Base-by-base conservation (phyloP, 1,284 basidiomycete genomes). In the Cryptococcus sp. region DNA sequence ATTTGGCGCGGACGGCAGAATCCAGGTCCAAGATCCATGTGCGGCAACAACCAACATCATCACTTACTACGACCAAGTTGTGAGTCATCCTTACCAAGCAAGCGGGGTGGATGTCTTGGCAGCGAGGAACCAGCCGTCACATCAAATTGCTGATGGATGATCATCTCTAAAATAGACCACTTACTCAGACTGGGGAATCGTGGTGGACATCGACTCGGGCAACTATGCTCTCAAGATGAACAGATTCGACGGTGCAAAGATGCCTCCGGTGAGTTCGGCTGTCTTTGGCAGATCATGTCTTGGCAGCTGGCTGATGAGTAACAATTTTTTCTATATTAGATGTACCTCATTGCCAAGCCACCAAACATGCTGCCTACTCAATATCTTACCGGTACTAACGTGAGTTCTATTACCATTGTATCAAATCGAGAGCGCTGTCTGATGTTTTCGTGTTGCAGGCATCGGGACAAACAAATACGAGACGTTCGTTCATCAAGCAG, bases 21-120 rank as follows among this genome's bases (percentile, higher is more conserved):
- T 94, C 74, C 91, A 93, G 80, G 84, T 95, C 49, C 91, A 97
- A 81, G 88, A 93, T 67, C 86, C 90, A 0, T 97, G 93, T 71
- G 88, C 88, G 1, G 88, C 91, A 4, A 81, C 84, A 6, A 91
- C 91, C 27, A 91, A 92, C 76, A 86, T 92, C 72, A 84, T 94
- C 70, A 86, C 91, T 69, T 79, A 82, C 57, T 94, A 91, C 83
- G 88, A 90, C 80, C 70, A 83, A 64, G 87, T 85, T 50, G 63
- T 72, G 43, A 54, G 71, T 68, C 7, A 3, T 40, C n/a, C 16
- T 43, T 35, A 27, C 42, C 13, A 19, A 23, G 22, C 42, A 45
- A 45, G 22, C 19, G 42, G 22, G 42, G 16, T 23, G n/a, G 27
- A 20, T 46, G 13, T 19, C 8, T 45, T 15, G 6, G 17, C 52